These are phyloP conservation scores for Trametes sanguinea DNA, from an alignment of 768 basidiomycete species.

Conservation along the genomic window DNA sequence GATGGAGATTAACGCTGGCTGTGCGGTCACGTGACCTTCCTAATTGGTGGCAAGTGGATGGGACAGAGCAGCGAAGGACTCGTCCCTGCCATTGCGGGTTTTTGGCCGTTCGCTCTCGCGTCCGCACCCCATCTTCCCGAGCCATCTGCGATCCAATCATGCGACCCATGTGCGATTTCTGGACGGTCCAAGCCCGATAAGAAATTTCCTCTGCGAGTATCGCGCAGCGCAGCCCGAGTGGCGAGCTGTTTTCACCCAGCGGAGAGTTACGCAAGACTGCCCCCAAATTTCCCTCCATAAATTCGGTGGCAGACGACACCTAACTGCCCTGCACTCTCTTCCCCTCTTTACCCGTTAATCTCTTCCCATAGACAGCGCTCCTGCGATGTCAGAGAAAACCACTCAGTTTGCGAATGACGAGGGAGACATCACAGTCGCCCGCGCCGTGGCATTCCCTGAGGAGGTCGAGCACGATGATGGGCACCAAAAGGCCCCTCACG, in stretches of 20 bases:
- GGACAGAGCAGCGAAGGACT: background rate
- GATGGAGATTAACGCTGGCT: constrained; percentile 17
- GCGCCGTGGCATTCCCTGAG: constrained; percentile 55
- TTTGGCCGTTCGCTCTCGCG: constrained; percentile 34
- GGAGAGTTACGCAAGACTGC: constrained; percentile 3
- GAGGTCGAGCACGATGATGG: constrained; percentile 29
- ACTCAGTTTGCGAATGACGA: constrained; percentile 31
- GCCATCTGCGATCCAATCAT: constrained; percentile 24
- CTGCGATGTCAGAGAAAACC: constrained; percentile 20
- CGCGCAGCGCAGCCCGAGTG: background rate
- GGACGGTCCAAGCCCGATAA: constrained; percentile 18
- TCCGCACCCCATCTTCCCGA: constrained; percentile 1
- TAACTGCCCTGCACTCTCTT: background rate
- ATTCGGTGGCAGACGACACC: background rate
- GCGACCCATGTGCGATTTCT: constrained; percentile 24
- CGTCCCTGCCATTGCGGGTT: constrained; percentile 28
- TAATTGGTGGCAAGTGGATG: constrained; percentile 3
- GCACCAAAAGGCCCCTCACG: constrained; percentile 32
- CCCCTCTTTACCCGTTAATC: background rate
- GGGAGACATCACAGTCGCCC: constrained; percentile 37
- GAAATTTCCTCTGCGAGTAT: constrained; percentile 12
- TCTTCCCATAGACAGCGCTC: constrained; percentile 24
- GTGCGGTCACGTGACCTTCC: constrained; percentile 1
- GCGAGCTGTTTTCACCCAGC: background rate
- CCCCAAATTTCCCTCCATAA: constrained; percentile 9